Base-by-base conservation (phyloP, 345 rosid species). In the Pseudoturritis turrita region DNA sequence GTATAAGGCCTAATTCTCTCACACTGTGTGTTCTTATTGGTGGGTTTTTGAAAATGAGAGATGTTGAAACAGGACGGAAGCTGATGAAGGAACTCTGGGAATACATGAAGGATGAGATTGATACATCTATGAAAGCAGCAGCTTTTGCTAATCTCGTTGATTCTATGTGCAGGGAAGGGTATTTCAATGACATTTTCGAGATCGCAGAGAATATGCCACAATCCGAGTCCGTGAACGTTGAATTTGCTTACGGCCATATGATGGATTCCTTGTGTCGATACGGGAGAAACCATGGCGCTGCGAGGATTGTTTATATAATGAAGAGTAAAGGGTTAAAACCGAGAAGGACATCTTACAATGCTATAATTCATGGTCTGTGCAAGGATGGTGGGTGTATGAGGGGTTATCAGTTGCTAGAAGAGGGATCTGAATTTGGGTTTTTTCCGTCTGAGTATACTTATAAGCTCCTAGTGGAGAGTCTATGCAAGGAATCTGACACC, bases 251-350 rank as follows among this genome's bases (percentile, higher is more conserved):
- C 44, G 88, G 89, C 4, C 87, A 82, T 60, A 85, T 90, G 87
- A 87, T 92, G 61, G 83, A 90, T 84, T 80, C 91, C 0, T 88
- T 92, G 61, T 88, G 96, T 67, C 70, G 80, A 36, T 62, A 62
- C 43, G 83, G 86, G 62, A 84, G 83, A 68, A 71, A 81, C 80
- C 96, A 87, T 65, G 98, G 89, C 19, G 96, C 96, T 78, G 86
- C 96, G 4, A 83, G 96, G 84, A 63, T 92, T 61, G 87, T 88
- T 65, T 84, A 87, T 70, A 82, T 88, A 56, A 88, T 90, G 96
- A 83, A 84, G 68, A 83, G 83, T 71, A 81, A 66, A 78, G 88
- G 90, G 36, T 77, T 85, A 15, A 43, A 36, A 6, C 96, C 90
- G 0, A 84, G 90, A 41, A 52, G 64, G 15, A 78, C 83, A 3